Conservation (phyloP, 345 rosid species). For the Sonneratia caseolaris region DNA sequence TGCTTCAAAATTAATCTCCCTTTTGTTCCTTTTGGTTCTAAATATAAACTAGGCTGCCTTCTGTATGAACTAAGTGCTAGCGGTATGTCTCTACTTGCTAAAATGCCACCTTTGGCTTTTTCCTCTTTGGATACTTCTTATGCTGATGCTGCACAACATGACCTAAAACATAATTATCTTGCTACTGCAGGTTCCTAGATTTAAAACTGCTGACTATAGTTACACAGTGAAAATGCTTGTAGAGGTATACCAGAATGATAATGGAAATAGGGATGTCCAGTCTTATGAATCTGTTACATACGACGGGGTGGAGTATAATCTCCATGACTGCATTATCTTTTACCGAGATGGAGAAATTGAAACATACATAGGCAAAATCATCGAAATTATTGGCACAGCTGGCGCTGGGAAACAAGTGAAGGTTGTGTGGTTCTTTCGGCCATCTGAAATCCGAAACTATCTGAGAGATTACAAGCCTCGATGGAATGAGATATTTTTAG, state of each 20-base stretch:
- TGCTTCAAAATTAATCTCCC: too few relatives aligned
- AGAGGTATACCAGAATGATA: neutral
- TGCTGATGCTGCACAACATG: neutral
- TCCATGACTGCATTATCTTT: constrained; percentile 34
- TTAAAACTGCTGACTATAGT: neutral
- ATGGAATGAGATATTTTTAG: constrained; percentile 53
- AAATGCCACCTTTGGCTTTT: too few relatives aligned
- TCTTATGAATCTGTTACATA: neutral
- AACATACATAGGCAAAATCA: constrained; percentile 42
- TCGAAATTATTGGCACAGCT: constrained; percentile 35
- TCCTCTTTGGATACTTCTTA: neutral
- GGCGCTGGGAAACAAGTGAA: constrained; percentile 26
- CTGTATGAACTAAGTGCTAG: neutral
- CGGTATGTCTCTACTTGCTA: neutral
- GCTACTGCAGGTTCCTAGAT: neutral
- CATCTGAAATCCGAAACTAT: constrained; percentile 27
- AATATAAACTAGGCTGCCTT: neutral
- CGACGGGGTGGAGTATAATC: constrained; percentile 29
- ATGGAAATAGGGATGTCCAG: neutral
- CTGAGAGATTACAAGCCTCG: constrained; percentile 33
- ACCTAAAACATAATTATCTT: neutral
- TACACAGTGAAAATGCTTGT: neutral
- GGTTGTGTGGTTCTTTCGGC: constrained; percentile 54
- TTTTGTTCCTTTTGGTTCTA: too few relatives aligned
- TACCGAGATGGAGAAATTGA: constrained; percentile 14